phyloP scores from a whole-genome alignment of 805 yeast species.

The Zygotorulaspora danielsina region DNA sequence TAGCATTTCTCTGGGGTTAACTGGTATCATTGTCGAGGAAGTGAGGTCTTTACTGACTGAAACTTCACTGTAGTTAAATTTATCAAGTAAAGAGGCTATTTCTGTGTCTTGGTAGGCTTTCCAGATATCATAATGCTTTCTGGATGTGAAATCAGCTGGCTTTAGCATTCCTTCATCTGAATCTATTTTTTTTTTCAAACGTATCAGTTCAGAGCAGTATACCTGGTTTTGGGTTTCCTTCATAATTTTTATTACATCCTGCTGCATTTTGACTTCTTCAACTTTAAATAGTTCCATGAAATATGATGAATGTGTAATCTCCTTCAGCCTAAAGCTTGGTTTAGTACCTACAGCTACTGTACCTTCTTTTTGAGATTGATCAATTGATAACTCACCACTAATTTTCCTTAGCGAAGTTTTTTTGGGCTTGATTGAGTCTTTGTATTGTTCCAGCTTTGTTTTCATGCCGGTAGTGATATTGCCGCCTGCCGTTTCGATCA shows the following conservation, averaged over 20 bases:
- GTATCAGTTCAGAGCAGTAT: slow-evolving; percentile 19
- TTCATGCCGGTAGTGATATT: slow-evolving; percentile 22
- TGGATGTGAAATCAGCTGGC: slow-evolving; percentile 37
- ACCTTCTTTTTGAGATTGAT: slow-evolving; percentile 3
- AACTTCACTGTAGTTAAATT: slow-evolving; percentile 11
- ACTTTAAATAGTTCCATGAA: slow-evolving; percentile 48
- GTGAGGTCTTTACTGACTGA: not conserved
- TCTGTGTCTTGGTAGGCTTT: slow-evolving; percentile 37
- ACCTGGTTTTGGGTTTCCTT: slow-evolving; percentile 17
- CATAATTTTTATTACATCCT: slow-evolving; percentile 42
- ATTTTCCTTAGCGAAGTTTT: slow-evolving; percentile 7
- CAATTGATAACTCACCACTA: not conserved
- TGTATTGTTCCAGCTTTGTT: slow-evolving; percentile 43
- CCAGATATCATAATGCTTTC: slow-evolving; percentile 40
- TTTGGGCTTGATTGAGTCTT: slow-evolving; percentile 22
- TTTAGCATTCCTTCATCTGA: slow-evolving; percentile 32
- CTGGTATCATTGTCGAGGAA: slow-evolving; percentile 37
- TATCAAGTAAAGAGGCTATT: slow-evolving; percentile 30
- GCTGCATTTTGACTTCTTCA: slow-evolving; percentile 48
- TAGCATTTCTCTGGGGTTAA: slow-evolving; percentile 40
- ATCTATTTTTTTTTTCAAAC: slow-evolving; percentile 10
- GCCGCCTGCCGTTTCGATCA: slow-evolving; percentile 19
- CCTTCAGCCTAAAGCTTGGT: slow-evolving; percentile 52
- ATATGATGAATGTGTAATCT: slow-evolving; percentile 50
- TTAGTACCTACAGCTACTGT: slow-evolving; percentile 18